A percentile compares a stretch with the other conserved stretches of the same genome.
These are phyloP conservation scores for apple (Malus domestica) DNA, from an alignment of 306 rosid genomes.

Conservation along the genomic window ASM211411v1 NC_041800.1:1699501-1700000, in stretches of 20 bases:
- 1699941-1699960: background rate
- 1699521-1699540: constrained; percentile 62
- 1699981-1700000: constrained; percentile 60
- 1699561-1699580: background rate
- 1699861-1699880: background rate
- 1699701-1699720: background rate
- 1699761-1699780: no score
- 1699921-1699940: background rate
- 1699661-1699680: background rate
- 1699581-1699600: background rate
- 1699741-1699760: background rate
- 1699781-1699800: background rate
- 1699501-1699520: constrained; percentile 61
- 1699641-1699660: background rate
- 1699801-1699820: background rate
- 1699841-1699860: background rate
- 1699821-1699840: background rate
- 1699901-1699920: background rate
- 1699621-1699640: background rate
- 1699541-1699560: constrained; percentile 46
- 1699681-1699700: background rate
- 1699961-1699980: background rate
- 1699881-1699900: background rate
- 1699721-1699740: background rate
- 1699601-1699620: background rate